A percentile compares a stretch with the other conserved stretches of the same genome.
Conservation (phyloP, 73 alveolate species). For the Stentor roeselii region DNA sequence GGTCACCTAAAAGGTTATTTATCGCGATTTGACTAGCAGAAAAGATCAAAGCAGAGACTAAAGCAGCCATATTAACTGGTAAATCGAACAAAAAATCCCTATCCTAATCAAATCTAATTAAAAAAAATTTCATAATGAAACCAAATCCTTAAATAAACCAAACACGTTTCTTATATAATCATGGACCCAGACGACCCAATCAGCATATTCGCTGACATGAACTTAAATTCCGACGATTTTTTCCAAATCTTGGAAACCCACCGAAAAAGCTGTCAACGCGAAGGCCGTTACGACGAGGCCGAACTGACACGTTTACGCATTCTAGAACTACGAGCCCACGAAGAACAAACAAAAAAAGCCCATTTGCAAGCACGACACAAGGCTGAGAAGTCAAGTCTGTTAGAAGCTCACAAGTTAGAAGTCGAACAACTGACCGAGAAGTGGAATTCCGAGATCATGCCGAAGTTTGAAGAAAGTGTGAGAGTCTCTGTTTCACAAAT, state of each 20-base stretch:
- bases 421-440: conserved; percentile 9
- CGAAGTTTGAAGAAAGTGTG: conserved; percentile 20
- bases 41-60: background rate
- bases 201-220: conserved; percentile 26
- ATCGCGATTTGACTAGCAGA: background rate
- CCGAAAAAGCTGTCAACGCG: conserved; percentile 28
- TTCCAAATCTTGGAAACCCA: conserved; percentile 29
- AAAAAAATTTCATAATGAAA: too few species aligned
- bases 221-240: conserved; percentile 13
- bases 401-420: conserved; percentile 29
- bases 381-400: conserved; percentile 17
- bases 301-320: conserved; percentile 23
- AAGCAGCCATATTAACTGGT: background rate
- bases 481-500: background rate
- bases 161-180: too few species aligned
- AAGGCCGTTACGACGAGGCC: conserved; percentile 33
- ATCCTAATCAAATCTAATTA: too few species aligned
- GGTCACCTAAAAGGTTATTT: background rate
- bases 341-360: conserved; percentile 21
- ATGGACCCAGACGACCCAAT: conserved; percentile 27
- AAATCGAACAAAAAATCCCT: too few species aligned
- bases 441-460: conserved; percentile 26
- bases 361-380: background rate
- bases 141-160: too few species aligned
- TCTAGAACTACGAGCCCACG: conserved; percentile 26